phyloP scores from a whole-genome alignment of 2,329 filamentous ascomycete species.

The Dothiorella sarmentorum region DNA sequence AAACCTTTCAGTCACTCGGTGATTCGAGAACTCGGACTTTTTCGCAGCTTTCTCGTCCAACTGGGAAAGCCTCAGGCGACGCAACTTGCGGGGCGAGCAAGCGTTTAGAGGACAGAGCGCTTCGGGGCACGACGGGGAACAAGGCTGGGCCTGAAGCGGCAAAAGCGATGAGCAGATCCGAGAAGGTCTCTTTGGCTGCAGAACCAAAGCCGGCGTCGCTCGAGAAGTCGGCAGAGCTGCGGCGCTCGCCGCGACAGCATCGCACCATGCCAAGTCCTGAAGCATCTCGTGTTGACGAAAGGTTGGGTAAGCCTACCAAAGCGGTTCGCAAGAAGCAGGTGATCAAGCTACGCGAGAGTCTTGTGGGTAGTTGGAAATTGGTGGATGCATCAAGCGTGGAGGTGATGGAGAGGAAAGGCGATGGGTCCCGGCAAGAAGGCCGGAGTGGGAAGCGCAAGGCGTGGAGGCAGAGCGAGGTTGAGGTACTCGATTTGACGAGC shows the following conservation, averaged over 20 bases:
- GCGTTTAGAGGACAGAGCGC: not conserved
- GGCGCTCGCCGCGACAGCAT: not conserved
- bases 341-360: slow-evolving; percentile 27
- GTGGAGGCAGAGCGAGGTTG: slow-evolving; percentile 37
- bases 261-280: not conserved
- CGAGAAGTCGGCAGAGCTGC: not conserved
- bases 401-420: slow-evolving; percentile 25
- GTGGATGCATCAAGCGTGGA: slow-evolving; percentile 26
- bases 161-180: no score
- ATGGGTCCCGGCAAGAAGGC: slow-evolving; percentile 30
- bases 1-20: not conserved
- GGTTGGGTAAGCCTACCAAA: not conserved
- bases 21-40: not conserved
- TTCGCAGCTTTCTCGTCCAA: not conserved
- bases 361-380: slow-evolving; percentile 33
- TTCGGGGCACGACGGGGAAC: not conserved
- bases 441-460: slow-evolving; percentile 25
- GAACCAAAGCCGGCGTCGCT: not conserved
- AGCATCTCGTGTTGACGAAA: not conserved
- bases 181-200: not conserved
- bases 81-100: not conserved
- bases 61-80: not conserved
- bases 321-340: not conserved
- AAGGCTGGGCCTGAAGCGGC: not conserved
- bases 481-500: slow-evolving; percentile 32